Percentiles rank a stretch among this genome's conserved stretches.
These are phyloP conservation scores for Hypholoma sublateritium DNA, from an alignment of 768 basidiomycete species.

Conservation along the genomic window DNA sequence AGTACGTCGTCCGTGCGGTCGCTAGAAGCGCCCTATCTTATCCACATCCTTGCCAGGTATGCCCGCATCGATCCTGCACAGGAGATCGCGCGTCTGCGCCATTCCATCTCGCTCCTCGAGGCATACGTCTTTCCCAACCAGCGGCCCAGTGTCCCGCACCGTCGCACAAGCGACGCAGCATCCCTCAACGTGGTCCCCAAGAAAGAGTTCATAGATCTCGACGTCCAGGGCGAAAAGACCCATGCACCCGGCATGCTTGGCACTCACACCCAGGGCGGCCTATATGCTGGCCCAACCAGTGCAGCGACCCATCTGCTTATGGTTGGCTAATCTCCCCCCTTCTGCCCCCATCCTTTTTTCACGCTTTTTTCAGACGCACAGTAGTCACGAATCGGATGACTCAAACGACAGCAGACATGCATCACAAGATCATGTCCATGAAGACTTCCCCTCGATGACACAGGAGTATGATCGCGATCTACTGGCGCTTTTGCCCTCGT, in stretches of 20 bases:
- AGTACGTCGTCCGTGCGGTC: conserved; percentile 38
- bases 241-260: conserved; percentile 66
- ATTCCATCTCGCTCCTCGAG: conserved; percentile 68
- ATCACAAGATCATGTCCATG: conserved; percentile 47
- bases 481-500: conserved; percentile 59
- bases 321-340: conserved; percentile 35
- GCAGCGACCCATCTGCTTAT: conserved; percentile 67
- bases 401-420: conserved; percentile 46
- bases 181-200: conserved; percentile 41
- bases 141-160: conserved; percentile 30
- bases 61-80: conserved; percentile 60
- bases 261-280: conserved; percentile 61
- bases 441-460: conserved; percentile 43
- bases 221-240: conserved; percentile 41
- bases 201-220: conserved; percentile 51
- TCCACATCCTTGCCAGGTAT: conserved; percentile 29
- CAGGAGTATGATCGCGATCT: conserved; percentile 75
- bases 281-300: conserved; percentile 81
- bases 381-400: conserved; percentile 52
- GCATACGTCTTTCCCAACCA: conserved; percentile 52
- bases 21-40: conserved; percentile 13
- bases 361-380: conserved; percentile 28
- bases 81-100: conserved; percentile 67
- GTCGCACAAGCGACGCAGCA: conserved; percentile 36
- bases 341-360: conserved; percentile 13